Conservation (phyloP, 1,284 basidiomycete species). For the Gymnopus androsaceus region DNA sequence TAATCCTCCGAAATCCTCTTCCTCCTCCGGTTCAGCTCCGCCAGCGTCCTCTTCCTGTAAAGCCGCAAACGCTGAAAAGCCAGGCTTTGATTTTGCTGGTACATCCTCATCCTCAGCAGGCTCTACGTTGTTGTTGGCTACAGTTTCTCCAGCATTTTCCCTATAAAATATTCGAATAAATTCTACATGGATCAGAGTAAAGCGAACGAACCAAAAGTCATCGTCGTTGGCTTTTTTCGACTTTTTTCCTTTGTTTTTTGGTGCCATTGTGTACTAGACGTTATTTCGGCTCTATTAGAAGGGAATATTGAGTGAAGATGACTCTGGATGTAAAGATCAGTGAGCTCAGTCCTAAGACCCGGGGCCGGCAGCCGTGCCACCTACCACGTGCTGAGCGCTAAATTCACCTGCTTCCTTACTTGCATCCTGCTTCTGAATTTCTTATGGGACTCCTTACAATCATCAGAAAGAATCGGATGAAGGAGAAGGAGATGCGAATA, state of each 20-base stretch:
- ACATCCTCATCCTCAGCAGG: constrained; percentile 42
- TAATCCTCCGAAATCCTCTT: constrained; percentile 78
- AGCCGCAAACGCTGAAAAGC: constrained; percentile 56
- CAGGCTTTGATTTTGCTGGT: constrained; percentile 30
- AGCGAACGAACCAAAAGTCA: constrained; percentile 72
- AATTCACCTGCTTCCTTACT: not conserved
- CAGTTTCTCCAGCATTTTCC: constrained; percentile 69
- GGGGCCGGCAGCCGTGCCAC: not conserved
- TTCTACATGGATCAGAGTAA: not conserved
- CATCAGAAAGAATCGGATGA: constrained; percentile 93
- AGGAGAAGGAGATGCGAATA: constrained; percentile 94
- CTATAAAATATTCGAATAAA: constrained; percentile 34
- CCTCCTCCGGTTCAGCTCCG: constrained; percentile 54
- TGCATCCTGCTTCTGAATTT: not conserved
- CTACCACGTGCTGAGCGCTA: not conserved
- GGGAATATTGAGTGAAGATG: constrained; percentile 1
- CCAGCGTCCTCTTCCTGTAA: constrained; percentile 47
- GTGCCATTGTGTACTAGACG: constrained; percentile 82
- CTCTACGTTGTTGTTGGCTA: constrained; percentile 47
- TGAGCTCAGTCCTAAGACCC: too few relatives aligned
- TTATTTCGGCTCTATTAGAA: not conserved
- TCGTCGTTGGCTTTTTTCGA: constrained; percentile 80
- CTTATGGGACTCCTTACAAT: constrained; percentile 92
- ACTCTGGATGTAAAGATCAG: not conserved
- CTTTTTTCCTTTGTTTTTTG: constrained; percentile 89